phyloP scores from a whole-genome alignment of 2,329 filamentous ascomycete genomes.

The Thelonectria olida region DNA sequence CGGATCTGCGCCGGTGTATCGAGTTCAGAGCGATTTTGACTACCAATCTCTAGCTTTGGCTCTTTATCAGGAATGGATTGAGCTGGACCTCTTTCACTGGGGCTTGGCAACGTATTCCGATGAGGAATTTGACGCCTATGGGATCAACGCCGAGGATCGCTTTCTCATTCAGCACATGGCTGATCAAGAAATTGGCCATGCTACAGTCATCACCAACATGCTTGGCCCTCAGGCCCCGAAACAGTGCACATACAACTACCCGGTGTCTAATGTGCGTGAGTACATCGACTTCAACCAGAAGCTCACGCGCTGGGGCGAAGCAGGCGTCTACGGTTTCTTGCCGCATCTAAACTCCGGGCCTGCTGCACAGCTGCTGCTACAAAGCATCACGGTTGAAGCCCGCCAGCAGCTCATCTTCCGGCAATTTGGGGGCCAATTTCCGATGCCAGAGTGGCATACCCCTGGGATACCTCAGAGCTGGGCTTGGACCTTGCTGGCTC shows the following conservation, averaged over 20 bases:
- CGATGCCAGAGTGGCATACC: conserved; percentile 86
- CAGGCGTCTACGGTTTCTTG: conserved; percentile 83
- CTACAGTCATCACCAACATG: conserved; percentile 80
- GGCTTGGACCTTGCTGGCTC: conserved; percentile 84
- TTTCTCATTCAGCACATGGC: conserved; percentile 80
- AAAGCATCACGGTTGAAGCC: conserved; percentile 81
- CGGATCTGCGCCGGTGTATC: conserved; percentile 78
- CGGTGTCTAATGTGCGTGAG: conserved; percentile 77
- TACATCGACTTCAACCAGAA: conserved; percentile 88
- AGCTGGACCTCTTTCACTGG: conserved; percentile 84
- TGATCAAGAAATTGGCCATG: conserved; percentile 80
- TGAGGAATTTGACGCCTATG: conserved; percentile 74
- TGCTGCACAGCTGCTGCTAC: conserved; percentile 75
- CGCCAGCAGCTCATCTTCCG: conserved; percentile 88
- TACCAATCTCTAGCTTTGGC: conserved; percentile 80
- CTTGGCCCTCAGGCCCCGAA: conserved; percentile 74
- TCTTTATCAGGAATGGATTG: conserved; percentile 86
- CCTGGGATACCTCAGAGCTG: conserved; percentile 83
- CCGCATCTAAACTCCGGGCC: conserved; percentile 80
- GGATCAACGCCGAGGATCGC: conserved; percentile 74
- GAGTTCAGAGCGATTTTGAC: conserved; percentile 83
- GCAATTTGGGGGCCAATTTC: conserved; percentile 81
- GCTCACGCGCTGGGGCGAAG: conserved; percentile 82
- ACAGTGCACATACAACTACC: conserved; percentile 86
- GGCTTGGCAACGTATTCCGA: conserved; percentile 75